These are phyloP conservation scores for Rhodotorula paludigena DNA, from an alignment of 768 basidiomycete genomes.

Conservation along the genomic window DNA sequence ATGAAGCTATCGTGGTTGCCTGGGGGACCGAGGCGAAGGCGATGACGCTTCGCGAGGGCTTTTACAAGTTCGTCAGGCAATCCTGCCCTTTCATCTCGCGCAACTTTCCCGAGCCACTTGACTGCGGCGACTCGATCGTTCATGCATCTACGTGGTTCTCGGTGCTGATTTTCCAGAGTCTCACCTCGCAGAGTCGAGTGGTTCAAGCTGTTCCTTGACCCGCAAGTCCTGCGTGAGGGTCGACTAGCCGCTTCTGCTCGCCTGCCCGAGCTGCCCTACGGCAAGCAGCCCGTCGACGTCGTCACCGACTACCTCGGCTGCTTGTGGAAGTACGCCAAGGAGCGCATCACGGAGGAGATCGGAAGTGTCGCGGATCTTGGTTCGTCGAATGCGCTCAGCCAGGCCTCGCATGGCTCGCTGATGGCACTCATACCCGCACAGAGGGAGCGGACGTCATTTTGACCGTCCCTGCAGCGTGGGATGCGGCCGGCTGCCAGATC, in stretches of 20 bases:
- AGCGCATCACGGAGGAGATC: conserved; percentile 79
- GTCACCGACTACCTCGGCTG: conserved; percentile 77
- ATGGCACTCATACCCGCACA: conserved; percentile 50
- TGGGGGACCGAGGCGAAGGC: conserved; percentile 88
- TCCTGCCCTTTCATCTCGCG: not conserved
- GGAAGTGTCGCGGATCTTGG: conserved; percentile 78
- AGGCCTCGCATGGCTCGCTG: conserved; percentile 41
- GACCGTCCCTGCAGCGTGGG: conserved; percentile 91
- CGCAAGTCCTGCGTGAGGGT: conserved; percentile 17
- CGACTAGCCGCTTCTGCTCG: conserved; percentile 43
- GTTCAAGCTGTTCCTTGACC: conserved; percentile 74
- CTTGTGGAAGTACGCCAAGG: conserved; percentile 80
- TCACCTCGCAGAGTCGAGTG: conserved; percentile 30
- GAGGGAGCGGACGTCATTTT: conserved; percentile 78
- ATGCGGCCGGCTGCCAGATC: conserved; percentile 73
- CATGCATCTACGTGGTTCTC: not conserved
- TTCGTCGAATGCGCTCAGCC: not conserved
- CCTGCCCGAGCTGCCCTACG: conserved; percentile 70
- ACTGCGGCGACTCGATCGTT: too few species aligned
- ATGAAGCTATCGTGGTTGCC: conserved; percentile 64
- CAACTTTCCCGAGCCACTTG: not conserved
- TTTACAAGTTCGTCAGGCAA: conserved; percentile 51
- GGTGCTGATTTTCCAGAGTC: not conserved
- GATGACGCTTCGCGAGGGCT: conserved; percentile 62
- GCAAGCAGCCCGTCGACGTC: conserved; percentile 71